Base-by-base conservation (phyloP, 495 filamentous ascomycete species). In the Sordaria brevicollis region DNA sequence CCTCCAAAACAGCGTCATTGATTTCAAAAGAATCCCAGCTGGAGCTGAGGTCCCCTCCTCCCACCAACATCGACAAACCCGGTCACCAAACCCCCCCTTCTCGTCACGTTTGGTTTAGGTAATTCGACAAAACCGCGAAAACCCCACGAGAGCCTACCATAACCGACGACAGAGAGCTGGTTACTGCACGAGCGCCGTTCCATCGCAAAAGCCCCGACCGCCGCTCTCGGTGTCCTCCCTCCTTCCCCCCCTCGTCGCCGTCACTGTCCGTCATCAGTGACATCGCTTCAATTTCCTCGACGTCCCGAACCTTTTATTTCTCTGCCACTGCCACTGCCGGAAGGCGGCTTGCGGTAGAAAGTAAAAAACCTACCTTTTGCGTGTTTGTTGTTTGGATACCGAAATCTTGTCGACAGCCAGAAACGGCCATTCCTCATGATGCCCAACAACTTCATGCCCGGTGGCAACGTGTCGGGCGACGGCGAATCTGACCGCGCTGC, bases 371-470 rank as follows among this genome's bases (percentile, higher is more conserved):
- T 34, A 38, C 33, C 11, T 31, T n/a, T 37, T 36, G 36, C 70
- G 15, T 31, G 29, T 35, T 65, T 25, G 15, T 38, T 36, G 43
- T 34, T 66, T 29, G 35, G 25, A 68, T 49, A 34, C 35, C 39
- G n/a, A 17, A 17, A 1, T 57, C 31, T 21, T 57, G 49, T 57
- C 49, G 49, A 57, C 17, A 35, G 35, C 35, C 31, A 15, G 49
- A 65, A 35, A 35, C n/a, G 29, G 65, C 66, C 35, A 36, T 67
- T 66, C n/a, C 54, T 43, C 35, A 49, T 74, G 75, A 84, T 84
- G 82, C 79, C 82, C 72, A 77, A 74, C 79, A 83, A 82, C 75
- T 78, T 77, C 74, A 73, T 80, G 78, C 76, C 76, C 25, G 76
- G 80, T 75, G 78, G 77, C 68, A 70, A 73, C 43, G 71, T 66